A percentile compares a stretch with the other conserved stretches of the same genome.
Evolutionary conservation across 2,329 filamentous ascomycete species (phyloP).

Genomic region (Diaporthe velutina): DNA sequence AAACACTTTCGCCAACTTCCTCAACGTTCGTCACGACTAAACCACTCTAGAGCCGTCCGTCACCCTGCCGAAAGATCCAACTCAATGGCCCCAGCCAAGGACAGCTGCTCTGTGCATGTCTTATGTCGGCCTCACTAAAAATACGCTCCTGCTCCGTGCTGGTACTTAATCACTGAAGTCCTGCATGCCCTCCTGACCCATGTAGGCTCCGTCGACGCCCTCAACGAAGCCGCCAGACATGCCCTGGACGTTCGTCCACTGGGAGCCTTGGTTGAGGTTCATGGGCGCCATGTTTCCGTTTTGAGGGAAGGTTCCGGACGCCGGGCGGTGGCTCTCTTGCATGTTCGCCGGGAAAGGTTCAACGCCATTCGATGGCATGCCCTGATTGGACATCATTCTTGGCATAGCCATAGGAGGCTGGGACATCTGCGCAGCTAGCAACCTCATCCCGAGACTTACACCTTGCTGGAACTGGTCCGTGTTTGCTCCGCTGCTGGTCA

Average conservation of each 20-base stretch:
- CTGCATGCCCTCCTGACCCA: neutral
- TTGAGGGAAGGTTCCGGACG: neutral
- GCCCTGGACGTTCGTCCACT: neutral
- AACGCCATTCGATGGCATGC: neutral
- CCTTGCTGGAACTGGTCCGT: neutral
- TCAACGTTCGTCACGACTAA: neutral
- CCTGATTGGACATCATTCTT: neutral
- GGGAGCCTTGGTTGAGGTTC: neutral
- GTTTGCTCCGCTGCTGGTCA: neutral
- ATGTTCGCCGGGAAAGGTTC: neutral
- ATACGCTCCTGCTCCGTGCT: neutral
- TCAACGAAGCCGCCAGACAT: neutral
- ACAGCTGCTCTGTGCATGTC: neutral
- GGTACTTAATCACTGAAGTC: neutral
- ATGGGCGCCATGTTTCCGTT: neutral
- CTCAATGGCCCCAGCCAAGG: neutral
- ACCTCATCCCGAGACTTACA: neutral
- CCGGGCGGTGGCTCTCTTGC: neutral
- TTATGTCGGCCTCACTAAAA: neutral
- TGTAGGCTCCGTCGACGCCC: neutral
- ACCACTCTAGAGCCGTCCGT: neutral
- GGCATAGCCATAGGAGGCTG: neutral
- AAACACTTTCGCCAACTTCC: neutral
- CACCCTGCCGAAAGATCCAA: neutral
- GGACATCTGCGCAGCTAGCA: neutral